Evolutionary conservation across 1,284 basidiomycete species (phyloP).

Genomic region (Somion occarium): DNA sequence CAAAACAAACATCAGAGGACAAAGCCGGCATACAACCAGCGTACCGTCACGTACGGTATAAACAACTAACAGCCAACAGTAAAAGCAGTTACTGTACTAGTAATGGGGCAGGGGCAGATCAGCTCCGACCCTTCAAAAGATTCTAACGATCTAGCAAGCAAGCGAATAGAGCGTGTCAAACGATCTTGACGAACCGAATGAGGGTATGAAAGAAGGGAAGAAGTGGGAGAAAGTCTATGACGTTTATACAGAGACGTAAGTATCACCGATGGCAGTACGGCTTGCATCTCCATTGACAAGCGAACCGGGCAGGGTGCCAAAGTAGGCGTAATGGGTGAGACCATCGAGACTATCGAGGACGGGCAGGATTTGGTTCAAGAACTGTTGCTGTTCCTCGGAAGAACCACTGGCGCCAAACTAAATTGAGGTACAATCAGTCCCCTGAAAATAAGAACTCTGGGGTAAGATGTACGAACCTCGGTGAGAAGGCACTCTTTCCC

Average conservation of each 20-base stretch:
- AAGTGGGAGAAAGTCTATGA: neutral
- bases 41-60: neutral
- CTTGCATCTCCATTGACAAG: conserved; percentile 17
- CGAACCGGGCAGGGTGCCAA: conserved; percentile 23
- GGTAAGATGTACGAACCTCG: conserved; percentile 18
- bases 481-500: conserved; percentile 23
- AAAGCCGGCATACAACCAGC: neutral
- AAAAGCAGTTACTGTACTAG: neutral
- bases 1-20: no score
- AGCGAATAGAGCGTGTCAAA: neutral
- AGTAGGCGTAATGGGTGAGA: conserved; percentile 27
- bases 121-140: neutral
- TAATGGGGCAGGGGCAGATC: neutral
- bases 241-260: neutral
- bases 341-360: conserved; percentile 24
- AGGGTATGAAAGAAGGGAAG: neutral
- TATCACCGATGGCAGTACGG: neutral
- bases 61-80: neutral
- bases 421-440: neutral
- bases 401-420: conserved; percentile 27
- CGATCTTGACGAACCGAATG: neutral
- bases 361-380: conserved; percentile 27
- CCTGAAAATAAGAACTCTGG: conserved; percentile 1
- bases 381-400: conserved; percentile 20
- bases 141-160: neutral